A percentile compares a stretch with the other conserved stretches of the same genome.
Conservation (phyloP, 805 yeast species). For the Yamadazyma scolyti region DNA sequence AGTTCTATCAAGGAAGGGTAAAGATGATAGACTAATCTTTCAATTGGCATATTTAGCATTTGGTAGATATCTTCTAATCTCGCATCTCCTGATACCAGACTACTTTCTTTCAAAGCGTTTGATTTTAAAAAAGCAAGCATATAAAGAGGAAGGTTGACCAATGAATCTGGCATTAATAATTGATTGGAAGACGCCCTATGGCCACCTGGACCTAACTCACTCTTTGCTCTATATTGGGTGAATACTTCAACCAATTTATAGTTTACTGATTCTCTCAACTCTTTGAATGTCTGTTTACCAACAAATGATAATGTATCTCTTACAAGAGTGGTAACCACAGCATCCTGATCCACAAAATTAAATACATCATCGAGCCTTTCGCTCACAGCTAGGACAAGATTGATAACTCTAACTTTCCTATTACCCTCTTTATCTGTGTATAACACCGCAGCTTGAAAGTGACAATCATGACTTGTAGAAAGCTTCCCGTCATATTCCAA, state of each 20-base stretch:
- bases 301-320: slow-evolving; percentile 39
- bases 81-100: slow-evolving; percentile 54
- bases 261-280: slow-evolving; percentile 37
- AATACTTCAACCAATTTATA: slow-evolving; percentile 41
- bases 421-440: slow-evolving; percentile 77
- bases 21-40: slow-evolving; percentile 56
- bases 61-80: slow-evolving; percentile 54
- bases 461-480: slow-evolving; percentile 69
- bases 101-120: slow-evolving; percentile 51
- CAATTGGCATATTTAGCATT: slow-evolving; percentile 52
- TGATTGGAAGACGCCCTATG: slow-evolving; percentile 45
- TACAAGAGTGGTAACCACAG: slow-evolving; percentile 35
- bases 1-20: slow-evolving; percentile 80
- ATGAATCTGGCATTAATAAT: slow-evolving; percentile 76
- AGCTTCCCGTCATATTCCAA: slow-evolving; percentile 75
- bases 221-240: slow-evolving; percentile 50
- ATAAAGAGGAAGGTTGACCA: slow-evolving; percentile 66
- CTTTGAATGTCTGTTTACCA: slow-evolving; percentile 35
- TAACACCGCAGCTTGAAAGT: slow-evolving; percentile 85
- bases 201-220: slow-evolving; percentile 35
- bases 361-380: slow-evolving; percentile 70
- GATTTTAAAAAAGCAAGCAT: slow-evolving; percentile 69
- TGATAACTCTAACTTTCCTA: slow-evolving; percentile 83
- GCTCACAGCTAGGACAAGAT: slow-evolving; percentile 77
- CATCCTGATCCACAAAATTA: slow-evolving; percentile 69